Evolutionary conservation across 192 early-diverging fungal genomes (phyloP).

Genomic region (Gonapodya sp.): DNA sequence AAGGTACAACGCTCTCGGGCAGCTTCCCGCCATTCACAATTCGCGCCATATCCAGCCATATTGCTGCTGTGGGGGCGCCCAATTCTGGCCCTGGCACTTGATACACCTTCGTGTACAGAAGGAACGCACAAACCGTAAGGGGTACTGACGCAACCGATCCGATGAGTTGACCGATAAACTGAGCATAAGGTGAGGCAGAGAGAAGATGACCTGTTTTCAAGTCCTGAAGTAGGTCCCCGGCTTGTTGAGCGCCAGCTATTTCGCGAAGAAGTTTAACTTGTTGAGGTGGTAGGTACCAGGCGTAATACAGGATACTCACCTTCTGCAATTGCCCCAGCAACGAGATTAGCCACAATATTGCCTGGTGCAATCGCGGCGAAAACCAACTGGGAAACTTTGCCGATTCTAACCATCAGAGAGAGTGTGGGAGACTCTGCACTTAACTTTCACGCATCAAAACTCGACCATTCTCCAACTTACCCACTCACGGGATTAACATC

Average conservation of each 20-base stretch:
- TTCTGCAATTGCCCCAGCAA: background rate
- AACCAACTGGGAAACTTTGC: background rate
- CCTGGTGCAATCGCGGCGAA: background rate
- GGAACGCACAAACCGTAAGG: constrained; percentile 57
- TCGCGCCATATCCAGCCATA: constrained; percentile 70
- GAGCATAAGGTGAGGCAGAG: constrained; percentile 45
- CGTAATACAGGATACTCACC: no score
- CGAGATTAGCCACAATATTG: background rate
- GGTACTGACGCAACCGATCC: constrained; percentile 27
- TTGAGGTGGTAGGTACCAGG: background rate
- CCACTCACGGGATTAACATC: background rate
- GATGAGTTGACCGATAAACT: background rate
- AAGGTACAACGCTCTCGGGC: constrained; percentile 51
- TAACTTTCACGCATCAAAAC: background rate
- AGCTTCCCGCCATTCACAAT: constrained; percentile 65
- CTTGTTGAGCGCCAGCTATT: background rate
- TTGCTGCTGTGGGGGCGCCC: constrained; percentile 60
- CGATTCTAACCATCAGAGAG: background rate
- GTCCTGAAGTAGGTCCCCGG: constrained; percentile 14
- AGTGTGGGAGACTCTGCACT: background rate
- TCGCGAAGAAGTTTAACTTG: background rate
- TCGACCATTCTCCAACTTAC: background rate
- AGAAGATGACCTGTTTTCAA: constrained; percentile 25
- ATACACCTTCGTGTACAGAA: constrained; percentile 58
- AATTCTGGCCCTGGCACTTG: constrained; percentile 60